These are phyloP conservation scores for Pichia paraexigua DNA, from an alignment of 805 yeast species.

Conservation along the genomic window DNA sequence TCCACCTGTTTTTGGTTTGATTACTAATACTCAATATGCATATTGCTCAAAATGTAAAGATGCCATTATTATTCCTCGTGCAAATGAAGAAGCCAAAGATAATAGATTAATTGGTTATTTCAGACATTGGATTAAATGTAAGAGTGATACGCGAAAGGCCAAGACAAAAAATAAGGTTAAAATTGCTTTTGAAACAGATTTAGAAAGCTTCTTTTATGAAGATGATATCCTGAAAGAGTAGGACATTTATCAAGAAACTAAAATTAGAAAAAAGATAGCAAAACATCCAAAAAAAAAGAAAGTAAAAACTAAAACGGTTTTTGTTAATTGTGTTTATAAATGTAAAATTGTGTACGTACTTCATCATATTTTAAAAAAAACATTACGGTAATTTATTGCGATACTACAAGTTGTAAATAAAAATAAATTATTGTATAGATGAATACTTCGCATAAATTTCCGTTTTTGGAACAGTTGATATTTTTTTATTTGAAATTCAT, in stretches of 20 bases:
- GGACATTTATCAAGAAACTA: not conserved
- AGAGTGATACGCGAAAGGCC: not conserved
- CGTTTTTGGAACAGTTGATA: not conserved
- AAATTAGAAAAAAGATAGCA: not conserved
- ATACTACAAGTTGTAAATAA: too few relatives aligned
- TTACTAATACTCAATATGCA: not conserved
- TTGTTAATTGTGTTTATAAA: not conserved
- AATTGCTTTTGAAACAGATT: not conserved
- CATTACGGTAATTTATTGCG: not conserved
- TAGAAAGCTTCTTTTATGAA: not conserved
- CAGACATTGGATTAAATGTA: not conserved
- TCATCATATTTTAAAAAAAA: not conserved
- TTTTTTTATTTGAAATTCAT: not conserved
- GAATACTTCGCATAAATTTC: not conserved
- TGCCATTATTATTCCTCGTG: not conserved
- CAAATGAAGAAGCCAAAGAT: not conserved
- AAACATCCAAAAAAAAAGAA: not conserved
- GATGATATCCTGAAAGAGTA: not conserved
- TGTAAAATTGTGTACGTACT: not conserved
- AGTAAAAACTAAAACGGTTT: not conserved
- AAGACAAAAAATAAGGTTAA: not conserved
- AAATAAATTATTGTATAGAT: too few relatives aligned
- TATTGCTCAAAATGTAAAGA: constrained; percentile 1
- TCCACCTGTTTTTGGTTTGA: constrained; percentile 14
- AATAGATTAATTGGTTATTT: constrained; percentile 3